Evolutionary conservation across 2,329 filamentous ascomycete genomes (phyloP).

Genomic region (Trichoderma sp.): DNA sequence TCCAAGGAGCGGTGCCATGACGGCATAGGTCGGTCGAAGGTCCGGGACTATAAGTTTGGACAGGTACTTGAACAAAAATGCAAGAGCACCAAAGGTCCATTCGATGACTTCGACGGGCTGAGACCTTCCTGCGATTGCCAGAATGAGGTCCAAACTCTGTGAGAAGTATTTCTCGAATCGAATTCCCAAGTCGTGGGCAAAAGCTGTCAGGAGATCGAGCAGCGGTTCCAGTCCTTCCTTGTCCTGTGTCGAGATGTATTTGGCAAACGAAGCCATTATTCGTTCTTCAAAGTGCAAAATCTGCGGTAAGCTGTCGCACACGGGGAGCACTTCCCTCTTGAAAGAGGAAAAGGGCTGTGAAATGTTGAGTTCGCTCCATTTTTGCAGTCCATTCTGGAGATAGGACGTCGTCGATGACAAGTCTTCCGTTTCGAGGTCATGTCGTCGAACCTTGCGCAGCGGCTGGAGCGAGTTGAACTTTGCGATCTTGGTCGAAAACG

Average conservation of each 20-base stretch:
- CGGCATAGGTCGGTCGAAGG: constrained; percentile 77
- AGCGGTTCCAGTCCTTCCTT: constrained; percentile 81
- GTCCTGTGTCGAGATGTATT: constrained; percentile 77
- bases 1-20: constrained; percentile 82
- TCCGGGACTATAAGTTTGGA: constrained; percentile 85
- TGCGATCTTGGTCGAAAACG: constrained; percentile 85
- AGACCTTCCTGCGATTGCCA: constrained; percentile 74
- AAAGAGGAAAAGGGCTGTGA: constrained; percentile 80
- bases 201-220: constrained; percentile 83
- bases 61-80: constrained; percentile 97
- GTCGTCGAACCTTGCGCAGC: constrained; percentile 81
- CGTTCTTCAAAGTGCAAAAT: constrained; percentile 86
- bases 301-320: constrained; percentile 88
- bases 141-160: constrained; percentile 71
- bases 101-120: constrained; percentile 88
- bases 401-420: constrained; percentile 79
- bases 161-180: constrained; percentile 89
- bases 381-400: constrained; percentile 77
- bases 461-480: constrained; percentile 90
- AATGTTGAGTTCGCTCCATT: constrained; percentile 91
- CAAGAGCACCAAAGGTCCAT: constrained; percentile 92
- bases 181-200: constrained; percentile 88
- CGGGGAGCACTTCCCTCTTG: constrained; percentile 68
- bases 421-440: constrained; percentile 80
- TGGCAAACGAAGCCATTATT: constrained; percentile 76